Conservation (phyloP, 169 alveolate genomes). For the Cryptosporidium ryanae region DNA sequence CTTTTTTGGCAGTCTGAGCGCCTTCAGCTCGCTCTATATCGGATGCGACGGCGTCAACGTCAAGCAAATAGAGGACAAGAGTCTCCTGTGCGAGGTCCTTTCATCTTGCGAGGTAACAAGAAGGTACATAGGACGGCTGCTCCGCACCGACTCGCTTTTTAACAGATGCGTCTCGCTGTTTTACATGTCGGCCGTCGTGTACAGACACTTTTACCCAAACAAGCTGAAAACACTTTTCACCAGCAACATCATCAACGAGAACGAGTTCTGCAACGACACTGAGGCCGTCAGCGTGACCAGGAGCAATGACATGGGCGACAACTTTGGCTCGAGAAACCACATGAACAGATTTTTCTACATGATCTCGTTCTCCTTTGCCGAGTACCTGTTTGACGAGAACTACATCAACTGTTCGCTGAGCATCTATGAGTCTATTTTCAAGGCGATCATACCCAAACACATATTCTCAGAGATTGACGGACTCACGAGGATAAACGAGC, state of each 20-base stretch:
- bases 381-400: conserved; percentile 39
- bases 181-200: conserved; percentile 59
- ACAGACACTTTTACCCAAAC: conserved; percentile 56
- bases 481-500: conserved; percentile 33
- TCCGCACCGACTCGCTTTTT: conserved; percentile 7
- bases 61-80: conserved; percentile 34
- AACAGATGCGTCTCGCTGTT: conserved; percentile 36
- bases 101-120: conserved; percentile 48
- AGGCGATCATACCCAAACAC: conserved; percentile 38
- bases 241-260: background rate
- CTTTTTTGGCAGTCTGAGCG: background rate
- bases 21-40: conserved; percentile 14
- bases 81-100: conserved; percentile 25
- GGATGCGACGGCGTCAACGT: conserved; percentile 24
- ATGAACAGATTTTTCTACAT: conserved; percentile 45
- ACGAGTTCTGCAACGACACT: background rate
- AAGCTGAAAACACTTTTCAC: too few relatives aligned
- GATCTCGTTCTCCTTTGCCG: conserved; percentile 60
- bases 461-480: conserved; percentile 41
- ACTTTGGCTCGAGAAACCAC: background rate
- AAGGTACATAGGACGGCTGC: conserved; percentile 6
- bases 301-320: background rate
- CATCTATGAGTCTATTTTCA: conserved; percentile 43
- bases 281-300: background rate
- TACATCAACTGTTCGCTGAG: conserved; percentile 47